Evolutionary conservation across 169 alveolate species (phyloP).

Genomic region (Cytauxzoon felis): DNA sequence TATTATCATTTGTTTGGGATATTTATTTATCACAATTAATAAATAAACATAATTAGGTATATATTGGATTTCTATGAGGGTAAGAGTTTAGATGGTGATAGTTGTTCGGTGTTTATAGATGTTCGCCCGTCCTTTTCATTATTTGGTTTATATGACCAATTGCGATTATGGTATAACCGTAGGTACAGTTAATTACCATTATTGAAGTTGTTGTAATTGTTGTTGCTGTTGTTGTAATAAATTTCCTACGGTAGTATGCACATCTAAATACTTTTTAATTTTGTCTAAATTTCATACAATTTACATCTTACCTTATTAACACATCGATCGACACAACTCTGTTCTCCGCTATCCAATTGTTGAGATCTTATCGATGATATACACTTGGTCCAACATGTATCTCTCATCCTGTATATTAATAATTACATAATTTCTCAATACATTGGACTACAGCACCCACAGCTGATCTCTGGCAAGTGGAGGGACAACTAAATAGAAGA

Average conservation of each 20-base stretch:
- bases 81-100: slow-evolving; percentile 28
- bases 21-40: no score
- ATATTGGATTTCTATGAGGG: slow-evolving; percentile 65
- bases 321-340: slow-evolving; percentile 77
- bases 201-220: slow-evolving; percentile 29
- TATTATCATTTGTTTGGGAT: no score
- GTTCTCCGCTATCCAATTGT: slow-evolving; percentile 70
- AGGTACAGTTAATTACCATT: not conserved
- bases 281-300: no score
- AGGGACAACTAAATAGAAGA: no score
- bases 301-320: slow-evolving; percentile 60
- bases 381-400: slow-evolving; percentile 75
- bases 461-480: no score
- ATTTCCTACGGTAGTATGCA: slow-evolving; percentile 52
- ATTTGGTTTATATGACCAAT: slow-evolving; percentile 44
- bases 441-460: not conserved
- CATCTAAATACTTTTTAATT: slow-evolving; percentile 48
- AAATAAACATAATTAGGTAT: slow-evolving; percentile 13
- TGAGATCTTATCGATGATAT: slow-evolving; percentile 66
- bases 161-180: slow-evolving; percentile 39
- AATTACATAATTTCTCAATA: no score
- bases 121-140: slow-evolving; percentile 55
- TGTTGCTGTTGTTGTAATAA: slow-evolving; percentile 36
- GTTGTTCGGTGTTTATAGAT: slow-evolving; percentile 47
- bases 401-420: slow-evolving; percentile 62